phyloP scores from a whole-genome alignment of 2,329 filamentous ascomycete genomes.

The Amauroascus niger region DNA sequence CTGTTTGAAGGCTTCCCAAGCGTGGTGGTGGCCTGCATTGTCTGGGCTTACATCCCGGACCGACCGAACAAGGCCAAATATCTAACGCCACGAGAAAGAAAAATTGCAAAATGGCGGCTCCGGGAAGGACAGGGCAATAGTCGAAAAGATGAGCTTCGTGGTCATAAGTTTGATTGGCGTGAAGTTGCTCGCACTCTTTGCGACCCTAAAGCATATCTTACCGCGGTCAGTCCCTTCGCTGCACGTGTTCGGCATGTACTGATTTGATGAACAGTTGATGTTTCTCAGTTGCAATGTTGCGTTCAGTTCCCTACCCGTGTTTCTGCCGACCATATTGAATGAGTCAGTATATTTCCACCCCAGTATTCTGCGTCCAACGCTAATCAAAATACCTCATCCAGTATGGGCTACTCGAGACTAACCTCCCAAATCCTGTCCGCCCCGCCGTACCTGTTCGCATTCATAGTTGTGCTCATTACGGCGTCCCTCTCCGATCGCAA shows the following conservation, averaged over 20 bases:
- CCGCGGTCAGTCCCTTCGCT: conserved; percentile 44
- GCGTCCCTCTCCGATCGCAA: conserved; percentile 61
- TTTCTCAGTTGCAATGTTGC: conserved; percentile 83
- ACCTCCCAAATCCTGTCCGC: conserved; percentile 68
- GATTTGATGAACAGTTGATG: conserved; percentile 45
- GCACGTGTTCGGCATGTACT: not conserved
- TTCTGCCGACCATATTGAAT: conserved; percentile 69
- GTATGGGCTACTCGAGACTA: conserved; percentile 60
- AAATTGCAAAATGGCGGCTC: conserved; percentile 61
- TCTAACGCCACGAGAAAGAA: conserved; percentile 53
- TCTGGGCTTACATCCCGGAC: conserved; percentile 69
- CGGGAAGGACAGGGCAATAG: conserved; percentile 40
- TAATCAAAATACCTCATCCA: conserved; percentile 18
- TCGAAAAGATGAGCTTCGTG: conserved; percentile 25
- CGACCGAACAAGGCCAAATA: conserved; percentile 57
- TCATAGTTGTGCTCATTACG: conserved; percentile 60
- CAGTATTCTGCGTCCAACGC: conserved; percentile 13
- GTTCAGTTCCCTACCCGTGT: conserved; percentile 79
- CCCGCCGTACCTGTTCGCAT: conserved; percentile 70
- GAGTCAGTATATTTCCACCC: conserved; percentile 34
- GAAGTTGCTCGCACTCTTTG: conserved; percentile 51
- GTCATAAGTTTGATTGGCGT: conserved; percentile 40
- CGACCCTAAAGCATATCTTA: conserved; percentile 64
- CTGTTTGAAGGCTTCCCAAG: conserved; percentile 78
- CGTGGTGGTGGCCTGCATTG: conserved; percentile 61